phyloP scores from a whole-genome alignment of 2,329 filamentous ascomycete genomes.

The Penicillium sp. region DNA sequence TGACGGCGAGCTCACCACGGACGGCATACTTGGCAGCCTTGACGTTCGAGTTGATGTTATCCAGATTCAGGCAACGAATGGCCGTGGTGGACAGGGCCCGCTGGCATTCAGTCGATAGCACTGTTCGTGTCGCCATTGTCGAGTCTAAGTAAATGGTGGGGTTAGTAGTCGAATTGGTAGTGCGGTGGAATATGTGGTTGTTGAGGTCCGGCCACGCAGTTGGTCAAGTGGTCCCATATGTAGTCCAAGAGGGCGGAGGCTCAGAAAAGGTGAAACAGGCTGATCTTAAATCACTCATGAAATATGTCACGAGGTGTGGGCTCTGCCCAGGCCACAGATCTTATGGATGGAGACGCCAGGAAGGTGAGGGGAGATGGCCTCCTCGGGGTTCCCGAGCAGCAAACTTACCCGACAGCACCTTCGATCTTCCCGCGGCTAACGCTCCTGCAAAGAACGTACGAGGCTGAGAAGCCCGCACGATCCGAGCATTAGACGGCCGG shows the following conservation, averaged over 20 bases:
- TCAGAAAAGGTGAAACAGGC: conserved; percentile 13
- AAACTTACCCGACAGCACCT: conserved; percentile 31
- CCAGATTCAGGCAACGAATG: conserved; percentile 65
- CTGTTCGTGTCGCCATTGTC: conserved; percentile 34
- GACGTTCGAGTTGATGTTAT: conserved; percentile 93
- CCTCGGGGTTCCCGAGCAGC: conserved; percentile 12
- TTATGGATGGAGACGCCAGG: conserved; percentile 6
- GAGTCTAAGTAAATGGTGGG: conserved; percentile 28
- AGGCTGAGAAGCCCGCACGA: conserved; percentile 27
- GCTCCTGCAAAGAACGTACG: conserved; percentile 18
- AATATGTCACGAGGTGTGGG: conserved; percentile 22
- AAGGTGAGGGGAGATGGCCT: conserved; percentile 4
- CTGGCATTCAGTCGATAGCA: conserved; percentile 29
- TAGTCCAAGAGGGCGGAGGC: conserved; percentile 17
- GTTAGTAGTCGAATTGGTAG: conserved; percentile 15
- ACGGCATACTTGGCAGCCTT: conserved; percentile 93
- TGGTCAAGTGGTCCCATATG: conserved; percentile 16
- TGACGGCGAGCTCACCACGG: conserved; percentile 90
- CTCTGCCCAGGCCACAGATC: conserved; percentile 19
- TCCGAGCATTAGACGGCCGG: conserved; percentile 36
- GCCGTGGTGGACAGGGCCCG: conserved; percentile 54
- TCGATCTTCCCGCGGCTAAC: conserved; percentile 21
- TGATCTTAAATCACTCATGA: conserved; percentile 14
- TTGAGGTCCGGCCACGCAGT: conserved; percentile 1
- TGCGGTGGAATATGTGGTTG: conserved; percentile 21